Base-by-base conservation (phyloP, 495 filamentous ascomycete species). In the Friedmanniomyces simplex region DNA sequence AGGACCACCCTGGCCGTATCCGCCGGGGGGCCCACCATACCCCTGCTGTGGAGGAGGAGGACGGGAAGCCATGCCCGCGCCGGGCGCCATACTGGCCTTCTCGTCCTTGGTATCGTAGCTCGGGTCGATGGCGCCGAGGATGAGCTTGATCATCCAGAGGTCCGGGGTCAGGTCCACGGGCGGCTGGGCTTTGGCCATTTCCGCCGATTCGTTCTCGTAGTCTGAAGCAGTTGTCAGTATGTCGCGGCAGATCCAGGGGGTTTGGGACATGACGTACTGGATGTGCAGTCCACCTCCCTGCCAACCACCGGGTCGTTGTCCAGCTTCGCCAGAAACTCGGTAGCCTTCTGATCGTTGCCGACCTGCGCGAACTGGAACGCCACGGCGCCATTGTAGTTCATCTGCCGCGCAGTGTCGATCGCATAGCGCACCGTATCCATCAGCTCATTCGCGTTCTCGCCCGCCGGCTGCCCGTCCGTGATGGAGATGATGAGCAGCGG, bases 341-440 rank as follows among this genome's bases (percentile, higher is more conserved):
- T 77, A 10, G 85, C 84, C 51, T 78, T 76, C 63, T 74, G 68
- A 62, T 88, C 84, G 57, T 83, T 85, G 58, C 84, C 84, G 47
- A 88, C 84, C 64, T 88, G 85, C 8, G 84, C 83, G 66, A 88
- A 87, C 63, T 87, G 83, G 74, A 87, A 87, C 1, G 77, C 72
- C 42, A 86, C 67, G 2, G 79, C 80, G 57, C 77, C 77, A 13
- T 69, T 68, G 18, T 77, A 79, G 58, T 74, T 79, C 41, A 67
- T 75, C 22, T 48, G 70, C 12, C 69, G 63, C 8, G 79, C 63
- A 59, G 81, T 70, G 12, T 69, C 64, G 28, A 73, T 61, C 1
- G 79, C 75, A 60, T 72, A 72, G 41, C 73, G 72, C 50, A 84
- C 77, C 12, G 71, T 70, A 50, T 83, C 76, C 39, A 73, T 67